Percentiles rank a stretch among this genome's conserved stretches.
phyloP scores from a whole-genome alignment of 83 land plant genomes.

The Picea abies region DNA sequence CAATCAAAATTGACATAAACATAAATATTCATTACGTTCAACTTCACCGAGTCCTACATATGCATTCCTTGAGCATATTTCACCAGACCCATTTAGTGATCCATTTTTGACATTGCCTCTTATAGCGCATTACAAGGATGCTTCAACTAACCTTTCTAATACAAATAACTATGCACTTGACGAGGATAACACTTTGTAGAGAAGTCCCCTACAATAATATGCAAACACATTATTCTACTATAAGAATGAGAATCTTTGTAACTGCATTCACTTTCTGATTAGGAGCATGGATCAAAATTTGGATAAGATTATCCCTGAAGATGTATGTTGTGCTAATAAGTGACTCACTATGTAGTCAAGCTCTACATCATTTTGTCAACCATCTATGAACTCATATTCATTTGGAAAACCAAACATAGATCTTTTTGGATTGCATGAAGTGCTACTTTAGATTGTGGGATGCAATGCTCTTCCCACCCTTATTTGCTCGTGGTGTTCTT shows the following conservation, averaged over 20 bases:
- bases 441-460: too few species aligned
- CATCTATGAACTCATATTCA: too few species aligned
- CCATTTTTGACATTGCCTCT: slow-evolving; percentile 4
- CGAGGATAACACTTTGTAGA: not conserved
- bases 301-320: not conserved
- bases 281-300: not conserved
- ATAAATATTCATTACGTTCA: not conserved
- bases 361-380: not conserved
- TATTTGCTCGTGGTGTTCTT: too few species aligned
- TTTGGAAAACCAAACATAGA: too few species aligned
- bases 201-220: not conserved
- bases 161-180: not conserved
- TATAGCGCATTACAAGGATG: not conserved
- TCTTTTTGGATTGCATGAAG: too few species aligned
- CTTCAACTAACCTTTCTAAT: not conserved
- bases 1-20: not conserved
- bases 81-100: not conserved
- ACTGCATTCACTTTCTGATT: not conserved
- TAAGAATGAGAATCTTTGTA: not conserved
- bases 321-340: not conserved
- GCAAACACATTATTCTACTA: not conserved
- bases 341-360: not conserved
- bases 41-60: not conserved
- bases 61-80: not conserved
- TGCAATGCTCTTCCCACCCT: too few species aligned